Conservation (phyloP, 306 rosid species). For the Lathyrus oleraceus region DNA sequence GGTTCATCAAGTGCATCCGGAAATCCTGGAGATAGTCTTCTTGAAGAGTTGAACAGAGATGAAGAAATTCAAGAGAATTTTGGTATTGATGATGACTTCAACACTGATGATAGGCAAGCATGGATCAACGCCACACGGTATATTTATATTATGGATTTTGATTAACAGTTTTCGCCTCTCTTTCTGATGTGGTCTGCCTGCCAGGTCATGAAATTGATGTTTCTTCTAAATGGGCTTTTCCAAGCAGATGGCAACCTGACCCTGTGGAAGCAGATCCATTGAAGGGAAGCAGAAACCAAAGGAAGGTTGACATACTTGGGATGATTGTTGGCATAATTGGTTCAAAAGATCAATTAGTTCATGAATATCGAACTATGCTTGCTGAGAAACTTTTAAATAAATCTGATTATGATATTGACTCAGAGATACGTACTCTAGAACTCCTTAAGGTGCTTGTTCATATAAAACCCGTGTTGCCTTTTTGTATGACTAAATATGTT, state of each 20-base stretch:
- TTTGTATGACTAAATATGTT: conserved; percentile 31
- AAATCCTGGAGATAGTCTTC: conserved; percentile 95
- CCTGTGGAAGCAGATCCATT: conserved; percentile 96
- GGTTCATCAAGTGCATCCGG: conserved; percentile 81
- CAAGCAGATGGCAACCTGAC: conserved; percentile 96
- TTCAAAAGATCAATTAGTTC: conserved; percentile 93
- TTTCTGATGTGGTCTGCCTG: conserved; percentile 4
- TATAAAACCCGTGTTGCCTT: conserved; percentile 6
- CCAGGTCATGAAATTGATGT: conserved; percentile 26
- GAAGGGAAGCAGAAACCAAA: conserved; percentile 83
- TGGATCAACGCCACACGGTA: conserved; percentile 85
- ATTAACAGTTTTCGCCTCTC: conserved; percentile 13
- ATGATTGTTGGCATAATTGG: conserved; percentile 95
- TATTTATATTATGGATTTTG: conserved; percentile 18
- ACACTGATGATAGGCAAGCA: conserved; percentile 89
- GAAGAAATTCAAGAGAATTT: conserved; percentile 81
- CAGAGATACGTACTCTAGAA: conserved; percentile 93
- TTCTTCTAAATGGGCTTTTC: conserved; percentile 27
- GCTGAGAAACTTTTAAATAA: conserved; percentile 96
- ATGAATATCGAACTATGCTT: conserved; percentile 96
- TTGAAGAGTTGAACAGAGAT: conserved; percentile 94
- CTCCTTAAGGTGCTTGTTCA: conserved; percentile 73
- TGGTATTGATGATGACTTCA: conserved; percentile 81
- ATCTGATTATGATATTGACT: conserved; percentile 91
- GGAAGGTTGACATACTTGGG: conserved; percentile 97